Evolutionary conservation across 2,329 filamentous ascomycete species (phyloP).

Genomic region (Penicillium janthinellum): DNA sequence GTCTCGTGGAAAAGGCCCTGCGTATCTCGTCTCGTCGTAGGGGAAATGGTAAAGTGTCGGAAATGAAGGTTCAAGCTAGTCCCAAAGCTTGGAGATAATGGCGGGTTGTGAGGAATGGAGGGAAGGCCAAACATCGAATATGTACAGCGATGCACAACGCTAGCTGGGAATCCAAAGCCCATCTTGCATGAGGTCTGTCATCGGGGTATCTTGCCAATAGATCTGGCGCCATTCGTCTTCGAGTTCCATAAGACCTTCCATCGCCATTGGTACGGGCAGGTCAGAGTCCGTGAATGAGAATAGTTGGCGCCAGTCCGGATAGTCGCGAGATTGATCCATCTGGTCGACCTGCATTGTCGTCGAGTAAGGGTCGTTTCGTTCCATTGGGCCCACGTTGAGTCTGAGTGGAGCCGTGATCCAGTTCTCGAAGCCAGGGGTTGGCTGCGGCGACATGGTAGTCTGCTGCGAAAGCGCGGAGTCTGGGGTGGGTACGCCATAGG

Average conservation of each 20-base stretch:
- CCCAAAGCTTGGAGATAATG: background rate
- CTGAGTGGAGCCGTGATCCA: conserved; percentile 36
- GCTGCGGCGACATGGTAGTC: conserved; percentile 28
- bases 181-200: conserved; percentile 46
- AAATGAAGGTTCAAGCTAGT: background rate
- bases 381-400: conserved; percentile 29
- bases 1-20: conserved; percentile 19
- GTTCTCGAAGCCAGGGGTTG: conserved; percentile 32
- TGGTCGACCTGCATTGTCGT: conserved; percentile 33
- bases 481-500: conserved; percentile 34
- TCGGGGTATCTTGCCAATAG: conserved; percentile 47
- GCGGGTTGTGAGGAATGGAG: background rate
- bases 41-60: background rate
- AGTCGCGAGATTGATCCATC: conserved; percentile 38
- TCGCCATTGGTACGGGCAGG: conserved; percentile 38
- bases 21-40: conserved; percentile 28
- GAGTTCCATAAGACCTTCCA: conserved; percentile 43
- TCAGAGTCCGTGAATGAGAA: conserved; percentile 45
- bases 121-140: background rate
- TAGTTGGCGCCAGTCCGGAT: conserved; percentile 45
- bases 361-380: conserved; percentile 28
- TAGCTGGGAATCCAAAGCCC: conserved; percentile 42
- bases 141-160: background rate
- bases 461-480: conserved; percentile 31
- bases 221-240: conserved; percentile 51